Evolutionary conservation across 805 yeast genomes (phyloP).

Genomic region (Saccharomycopsis selenospora): DNA sequence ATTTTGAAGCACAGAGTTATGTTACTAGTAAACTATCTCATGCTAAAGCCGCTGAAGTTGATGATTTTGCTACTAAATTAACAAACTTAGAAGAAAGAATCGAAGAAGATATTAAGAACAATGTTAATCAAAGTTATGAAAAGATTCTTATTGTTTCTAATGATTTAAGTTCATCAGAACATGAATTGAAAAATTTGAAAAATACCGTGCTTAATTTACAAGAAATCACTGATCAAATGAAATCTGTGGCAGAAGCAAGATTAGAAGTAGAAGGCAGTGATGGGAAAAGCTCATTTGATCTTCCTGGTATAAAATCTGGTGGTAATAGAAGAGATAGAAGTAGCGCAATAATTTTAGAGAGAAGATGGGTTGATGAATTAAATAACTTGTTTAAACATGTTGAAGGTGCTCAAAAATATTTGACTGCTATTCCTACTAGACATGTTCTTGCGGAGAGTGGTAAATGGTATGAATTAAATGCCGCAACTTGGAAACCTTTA

Average conservation of each 20-base stretch:
- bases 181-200: slow-evolving; percentile 56
- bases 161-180: slow-evolving; percentile 56
- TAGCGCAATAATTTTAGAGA: slow-evolving; percentile 64
- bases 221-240: slow-evolving; percentile 52
- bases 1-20: slow-evolving; percentile 42
- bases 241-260: slow-evolving; percentile 52
- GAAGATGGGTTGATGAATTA: slow-evolving; percentile 74
- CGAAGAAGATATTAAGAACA: slow-evolving; percentile 48
- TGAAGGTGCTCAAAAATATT: slow-evolving; percentile 81
- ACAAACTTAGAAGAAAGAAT: slow-evolving; percentile 42
- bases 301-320: slow-evolving; percentile 20
- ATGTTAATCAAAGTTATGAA: slow-evolving; percentile 55
- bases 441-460: slow-evolving; percentile 75
- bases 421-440: slow-evolving; percentile 70
- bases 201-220: slow-evolving; percentile 51
- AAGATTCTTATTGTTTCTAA: slow-evolving; percentile 52
- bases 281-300: slow-evolving; percentile 17
- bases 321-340: slow-evolving; percentile 47
- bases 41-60: slow-evolving; percentile 67
- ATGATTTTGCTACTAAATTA: slow-evolving; percentile 55
- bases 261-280: slow-evolving; percentile 38
- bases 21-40: slow-evolving; percentile 46
- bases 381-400: slow-evolving; percentile 68
- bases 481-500: slow-evolving; percentile 75
- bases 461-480: slow-evolving; percentile 80